Conservation (phyloP, 2,329 filamentous ascomycete species). For the Ilyonectria robusta region DNA sequence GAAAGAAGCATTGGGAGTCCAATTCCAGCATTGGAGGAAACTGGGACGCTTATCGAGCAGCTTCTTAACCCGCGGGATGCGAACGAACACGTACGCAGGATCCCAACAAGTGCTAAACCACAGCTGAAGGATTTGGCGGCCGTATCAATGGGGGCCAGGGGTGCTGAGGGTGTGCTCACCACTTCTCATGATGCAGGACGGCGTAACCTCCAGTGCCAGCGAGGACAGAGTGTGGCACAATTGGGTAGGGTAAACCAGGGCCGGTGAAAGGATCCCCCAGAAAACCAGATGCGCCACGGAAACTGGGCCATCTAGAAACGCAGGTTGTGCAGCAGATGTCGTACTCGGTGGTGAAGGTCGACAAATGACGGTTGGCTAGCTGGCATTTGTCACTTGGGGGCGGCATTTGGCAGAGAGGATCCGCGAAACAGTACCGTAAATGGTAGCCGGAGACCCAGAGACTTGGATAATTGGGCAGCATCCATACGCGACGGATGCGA, state of each 20-base stretch:
- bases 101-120: slow-evolving; percentile 25
- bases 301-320: slow-evolving; percentile 21
- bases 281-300: slow-evolving; percentile 17
- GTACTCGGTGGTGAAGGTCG: slow-evolving; percentile 13
- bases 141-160: slow-evolving; percentile 28
- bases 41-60: slow-evolving; percentile 10
- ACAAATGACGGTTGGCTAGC: slow-evolving; percentile 5
- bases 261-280: slow-evolving; percentile 24
- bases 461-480: slow-evolving; percentile 28
- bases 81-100: slow-evolving; percentile 37
- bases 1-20: not conserved
- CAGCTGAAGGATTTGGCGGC: slow-evolving; percentile 30
- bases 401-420: slow-evolving; percentile 9
- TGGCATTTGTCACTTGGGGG: slow-evolving; percentile 20
- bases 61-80: slow-evolving; percentile 14
- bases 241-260: slow-evolving; percentile 20
- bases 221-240: slow-evolving; percentile 29
- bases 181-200: slow-evolving; percentile 28
- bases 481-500: slow-evolving; percentile 20
- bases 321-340: slow-evolving; percentile 14
- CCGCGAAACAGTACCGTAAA: slow-evolving; percentile 9
- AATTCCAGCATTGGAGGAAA: not conserved
- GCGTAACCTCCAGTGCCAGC: slow-evolving; percentile 26
- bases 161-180: slow-evolving; percentile 28
- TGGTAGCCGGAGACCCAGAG: slow-evolving; percentile 11